These are phyloP conservation scores for Cylindrodendrum hubeiense DNA, from an alignment of 2,329 filamentous ascomycete species.

Conservation along the genomic window DNA sequence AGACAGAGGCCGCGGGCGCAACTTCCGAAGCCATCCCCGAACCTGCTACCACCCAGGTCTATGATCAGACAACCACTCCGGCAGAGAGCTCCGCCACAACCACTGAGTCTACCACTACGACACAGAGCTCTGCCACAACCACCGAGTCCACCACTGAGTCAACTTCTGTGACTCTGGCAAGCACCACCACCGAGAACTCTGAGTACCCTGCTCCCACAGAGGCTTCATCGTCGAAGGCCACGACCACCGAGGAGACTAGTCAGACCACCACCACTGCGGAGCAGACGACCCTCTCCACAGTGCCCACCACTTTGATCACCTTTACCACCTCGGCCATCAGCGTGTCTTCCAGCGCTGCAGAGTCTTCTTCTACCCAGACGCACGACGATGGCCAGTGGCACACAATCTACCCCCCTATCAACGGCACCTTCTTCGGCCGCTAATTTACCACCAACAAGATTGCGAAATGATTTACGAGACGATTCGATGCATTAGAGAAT, in stretches of 20 bases:
- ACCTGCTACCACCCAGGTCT: constrained; percentile 1
- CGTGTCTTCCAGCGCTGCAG: constrained; percentile 9
- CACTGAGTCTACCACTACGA: background rate
- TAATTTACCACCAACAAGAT: constrained; percentile 21
- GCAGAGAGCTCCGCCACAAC: background rate
- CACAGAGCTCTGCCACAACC: background rate
- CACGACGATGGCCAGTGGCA: constrained; percentile 61
- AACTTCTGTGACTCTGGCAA: background rate
- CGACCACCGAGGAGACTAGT: background rate
- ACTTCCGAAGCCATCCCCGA: background rate
- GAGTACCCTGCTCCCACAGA: background rate
- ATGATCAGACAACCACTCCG: background rate
- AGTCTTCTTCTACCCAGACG: constrained; percentile 42
- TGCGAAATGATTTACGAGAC: constrained; percentile 20
- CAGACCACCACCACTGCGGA: constrained; percentile 8
- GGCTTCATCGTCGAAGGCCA: background rate
- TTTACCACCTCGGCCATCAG: constrained; percentile 12
- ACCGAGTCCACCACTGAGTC: background rate
- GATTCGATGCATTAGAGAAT: constrained; percentile 5
- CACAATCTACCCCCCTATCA: constrained; percentile 60
- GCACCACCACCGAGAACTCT: background rate
- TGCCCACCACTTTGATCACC: constrained; percentile 27
- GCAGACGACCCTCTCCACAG: constrained; percentile 31
- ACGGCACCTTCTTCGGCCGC: constrained; percentile 47
- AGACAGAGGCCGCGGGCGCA: constrained; percentile 13